Base-by-base conservation (phyloP, 2,329 filamentous ascomycete species). In the Magnaporthales sp. region DNA sequence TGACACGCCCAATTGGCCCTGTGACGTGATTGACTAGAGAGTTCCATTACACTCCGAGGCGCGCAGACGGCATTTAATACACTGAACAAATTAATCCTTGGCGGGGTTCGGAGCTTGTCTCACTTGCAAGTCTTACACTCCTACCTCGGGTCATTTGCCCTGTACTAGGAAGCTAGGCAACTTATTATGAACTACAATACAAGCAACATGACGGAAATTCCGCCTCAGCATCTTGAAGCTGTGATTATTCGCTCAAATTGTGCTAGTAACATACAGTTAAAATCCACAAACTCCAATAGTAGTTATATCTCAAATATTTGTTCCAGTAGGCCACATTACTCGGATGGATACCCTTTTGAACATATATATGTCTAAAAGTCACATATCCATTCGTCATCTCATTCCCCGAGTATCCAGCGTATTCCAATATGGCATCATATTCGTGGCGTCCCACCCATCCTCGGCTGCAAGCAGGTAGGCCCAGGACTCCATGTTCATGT, bases 401-500 rank as follows among this genome's bases (percentile, higher is more conserved):
- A 58, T 10, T 4, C 54, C 54, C 54, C 54, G 15, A 58, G 4
- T 58, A 26, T 58, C 54, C 54, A 58, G 11, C 11, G n/a, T 26
- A 13, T 58, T 58, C 54, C 54, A 58, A 58, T 58, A 56, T 7
- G 51, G 24, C 29, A 65, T 54, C 15, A 65, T 65, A 31, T 19
- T 38, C 8, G 54, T 19, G 11, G 64, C 27, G n/a, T 65, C 64
- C 64, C 64, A 65, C 3, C 31, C 64, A 29, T 61, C 64, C 1
- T 65, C 51, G 19, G 24, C 54, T 1, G 15, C 27, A 10, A 60
- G 58, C 4, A 65, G 64, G 10, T 31, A 60, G 11, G 51, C 64
- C 64, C 64, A 65, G 6, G 27, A 26, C 26, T 65, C 64, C 26
- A 65, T 19, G 11, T 60, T 56, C 29, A 65, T 24, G 24, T 65